A percentile compares a stretch with the other conserved stretches of the same genome.
phyloP scores from a whole-genome alignment of 495 filamentous ascomycete species.

The Neurospora sp. region DNA sequence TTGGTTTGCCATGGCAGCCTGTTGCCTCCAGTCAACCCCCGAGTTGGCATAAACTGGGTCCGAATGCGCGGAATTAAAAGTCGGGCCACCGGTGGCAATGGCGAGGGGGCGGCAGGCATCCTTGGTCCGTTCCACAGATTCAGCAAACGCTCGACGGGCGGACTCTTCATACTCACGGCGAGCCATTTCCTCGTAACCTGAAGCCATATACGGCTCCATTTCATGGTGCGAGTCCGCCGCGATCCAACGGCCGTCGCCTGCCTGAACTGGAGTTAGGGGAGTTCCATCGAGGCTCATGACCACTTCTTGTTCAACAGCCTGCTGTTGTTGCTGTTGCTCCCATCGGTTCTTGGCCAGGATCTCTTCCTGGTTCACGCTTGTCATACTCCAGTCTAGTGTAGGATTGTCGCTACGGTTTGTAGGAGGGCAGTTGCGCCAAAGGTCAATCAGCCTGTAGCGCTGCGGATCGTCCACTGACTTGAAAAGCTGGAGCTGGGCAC shows the following conservation, averaged over 20 bases:
- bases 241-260: conserved; percentile 39
- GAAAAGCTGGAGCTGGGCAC: conserved; percentile 51
- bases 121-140: conserved; percentile 24
- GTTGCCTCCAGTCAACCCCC: conserved; percentile 33
- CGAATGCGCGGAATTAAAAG: conserved; percentile 41
- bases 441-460: conserved; percentile 48
- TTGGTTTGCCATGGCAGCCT: conserved; percentile 48
- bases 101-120: conserved; percentile 29
- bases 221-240: conserved; percentile 9
- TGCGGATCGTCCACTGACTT: conserved; percentile 47
- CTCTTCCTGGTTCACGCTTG: conserved; percentile 42
- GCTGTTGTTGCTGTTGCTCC: conserved; percentile 32
- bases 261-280: conserved; percentile 41
- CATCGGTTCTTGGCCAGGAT: conserved; percentile 37
- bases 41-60: conserved; percentile 50
- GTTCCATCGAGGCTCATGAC: conserved; percentile 39
- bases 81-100: conserved; percentile 27
- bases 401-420: conserved; percentile 27
- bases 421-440: conserved; percentile 54
- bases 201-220: conserved; percentile 60
- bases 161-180: conserved; percentile 39
- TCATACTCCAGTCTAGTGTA: conserved; percentile 33
- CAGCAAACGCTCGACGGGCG: conserved; percentile 23
- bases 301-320: conserved; percentile 6
- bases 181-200: conserved; percentile 51